phyloP scores from a whole-genome alignment of 495 filamentous ascomycete genomes.

The Daldinia caldariorum region DNA sequence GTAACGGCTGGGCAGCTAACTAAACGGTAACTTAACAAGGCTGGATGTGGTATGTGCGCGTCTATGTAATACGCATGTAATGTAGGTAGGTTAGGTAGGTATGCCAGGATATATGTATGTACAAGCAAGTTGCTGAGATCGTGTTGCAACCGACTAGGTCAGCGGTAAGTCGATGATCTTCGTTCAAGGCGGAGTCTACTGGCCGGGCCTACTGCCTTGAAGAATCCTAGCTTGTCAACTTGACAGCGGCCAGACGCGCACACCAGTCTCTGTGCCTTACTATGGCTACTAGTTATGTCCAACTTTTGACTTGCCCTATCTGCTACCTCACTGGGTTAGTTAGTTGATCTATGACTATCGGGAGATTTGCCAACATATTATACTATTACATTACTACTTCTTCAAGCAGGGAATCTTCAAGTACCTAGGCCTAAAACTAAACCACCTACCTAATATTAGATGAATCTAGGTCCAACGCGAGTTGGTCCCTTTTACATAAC shows the following conservation, averaged over 20 bases:
- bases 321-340: constrained; percentile 16
- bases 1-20: constrained; percentile 33
- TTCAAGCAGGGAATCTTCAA: constrained; percentile 9
- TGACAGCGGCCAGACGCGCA: constrained; percentile 41
- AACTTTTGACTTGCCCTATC: constrained; percentile 33
- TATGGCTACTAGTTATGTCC: constrained; percentile 3
- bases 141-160: constrained; percentile 47
- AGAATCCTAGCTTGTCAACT: constrained; percentile 45
- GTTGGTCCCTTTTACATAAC: constrained; percentile 16
- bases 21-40: constrained; percentile 31
- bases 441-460: background rate
- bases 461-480: constrained; percentile 5
- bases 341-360: constrained; percentile 30
- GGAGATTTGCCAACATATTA: constrained; percentile 31
- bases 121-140: constrained; percentile 46
- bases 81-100: constrained; percentile 4
- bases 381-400: background rate
- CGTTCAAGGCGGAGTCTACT: constrained; percentile 49
- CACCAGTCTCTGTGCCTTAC: constrained; percentile 31
- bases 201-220: constrained; percentile 53
- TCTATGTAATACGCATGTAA: constrained; percentile 6
- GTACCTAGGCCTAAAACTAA: background rate
- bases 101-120: constrained; percentile 14
- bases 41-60: constrained; percentile 18
- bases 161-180: constrained; percentile 52